Base-by-base conservation (phyloP, 768 basidiomycete species). In the Tricholoma sp. region DNA sequence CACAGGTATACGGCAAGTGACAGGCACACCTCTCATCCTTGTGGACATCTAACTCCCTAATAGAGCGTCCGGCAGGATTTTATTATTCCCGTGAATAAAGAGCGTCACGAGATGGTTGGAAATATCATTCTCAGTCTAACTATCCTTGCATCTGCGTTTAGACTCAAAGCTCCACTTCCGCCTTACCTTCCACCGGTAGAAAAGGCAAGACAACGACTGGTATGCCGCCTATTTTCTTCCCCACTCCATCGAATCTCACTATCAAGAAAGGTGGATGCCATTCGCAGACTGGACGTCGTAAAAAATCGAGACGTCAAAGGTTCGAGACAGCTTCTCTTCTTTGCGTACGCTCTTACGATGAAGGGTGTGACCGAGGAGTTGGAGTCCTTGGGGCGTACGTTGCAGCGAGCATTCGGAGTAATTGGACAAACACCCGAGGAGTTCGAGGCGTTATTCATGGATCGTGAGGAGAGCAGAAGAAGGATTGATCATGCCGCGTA, bases 161-260 rank as follows among this genome's bases (percentile, higher is more conserved):
- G 84, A 15, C 76, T 92, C 41, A 96, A 96, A 65, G 85, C 92
- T 5, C 97, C 97, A 1, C 75, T 99, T n/a, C 94, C 97, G 0
- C 94, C 97, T 0, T 98, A 94, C 68, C 81, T 99, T 0, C 97
- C 97, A 2, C 95, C 95, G 0, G 96, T 90, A 0, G 94, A 96
- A 66, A 80, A 85, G 61, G 82, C 93, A 0, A 82, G 96, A 51
- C 81, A 87, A 53, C 81, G 84, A 7, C 73, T 99, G 69, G 94
- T 90, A 66, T 49, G 80, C 56, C 61, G 12, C 34, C 44, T 44
- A 18, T 31, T 15, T 52, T 55, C 12, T 50, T n/a, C 36, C 20
- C 10, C 15, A 39, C 54, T 37, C 33, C 17, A 39, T 28, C 49
- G 45, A 33, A 50, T 44, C 31, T 41, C 45, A 45, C 10, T 34